A percentile compares a stretch with the other conserved stretches of the same genome.
These are phyloP conservation scores for Triticum dicoccoides DNA, from an alignment of 176 grass and related monocot genomes.

Conservation along the genomic window DNA sequence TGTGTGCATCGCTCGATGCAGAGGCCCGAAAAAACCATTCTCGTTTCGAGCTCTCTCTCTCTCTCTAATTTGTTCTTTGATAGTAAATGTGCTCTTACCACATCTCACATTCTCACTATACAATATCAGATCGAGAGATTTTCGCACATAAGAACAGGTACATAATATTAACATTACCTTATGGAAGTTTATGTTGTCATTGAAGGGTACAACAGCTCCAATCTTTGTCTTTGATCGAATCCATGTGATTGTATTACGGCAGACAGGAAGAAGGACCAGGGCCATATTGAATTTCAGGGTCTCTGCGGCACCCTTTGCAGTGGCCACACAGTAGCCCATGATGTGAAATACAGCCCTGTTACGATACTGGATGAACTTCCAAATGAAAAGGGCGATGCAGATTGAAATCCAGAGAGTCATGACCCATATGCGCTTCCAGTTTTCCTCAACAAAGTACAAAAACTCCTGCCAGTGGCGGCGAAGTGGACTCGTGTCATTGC, in stretches of 20 bases:
- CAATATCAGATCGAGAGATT: neutral
- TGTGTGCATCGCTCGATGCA: no score
- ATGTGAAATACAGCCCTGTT: constrained; percentile 71
- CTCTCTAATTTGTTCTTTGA: neutral
- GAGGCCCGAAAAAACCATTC: no score
- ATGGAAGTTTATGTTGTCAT: constrained; percentile 91
- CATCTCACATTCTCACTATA: neutral
- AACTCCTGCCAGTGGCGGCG: constrained; percentile 49
- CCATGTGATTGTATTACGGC: constrained; percentile 83
- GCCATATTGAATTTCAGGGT: constrained; percentile 93
- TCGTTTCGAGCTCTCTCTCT: neutral
- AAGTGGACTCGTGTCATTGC: constrained; percentile 41
- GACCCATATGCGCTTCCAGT: constrained; percentile 93
- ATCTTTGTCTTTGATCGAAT: constrained; percentile 81
- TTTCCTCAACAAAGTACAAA: constrained; percentile 83
- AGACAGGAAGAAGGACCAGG: constrained; percentile 74
- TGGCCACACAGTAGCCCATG: constrained; percentile 83
- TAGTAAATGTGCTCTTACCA: neutral
- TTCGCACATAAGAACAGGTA: neutral
- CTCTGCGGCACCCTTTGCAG: constrained; percentile 81
- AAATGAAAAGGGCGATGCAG: constrained; percentile 66
- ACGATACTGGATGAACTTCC: constrained; percentile 89
- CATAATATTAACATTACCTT: constrained; percentile 42
- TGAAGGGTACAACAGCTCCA: constrained; percentile 69
- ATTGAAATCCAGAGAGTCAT: constrained; percentile 73